Evolutionary conservation across 352 stramenopile species (phyloP), one percentile per base, ranked within the genome.

Genomic region (Hyaloperonospora arabidopsidis): DNA sequence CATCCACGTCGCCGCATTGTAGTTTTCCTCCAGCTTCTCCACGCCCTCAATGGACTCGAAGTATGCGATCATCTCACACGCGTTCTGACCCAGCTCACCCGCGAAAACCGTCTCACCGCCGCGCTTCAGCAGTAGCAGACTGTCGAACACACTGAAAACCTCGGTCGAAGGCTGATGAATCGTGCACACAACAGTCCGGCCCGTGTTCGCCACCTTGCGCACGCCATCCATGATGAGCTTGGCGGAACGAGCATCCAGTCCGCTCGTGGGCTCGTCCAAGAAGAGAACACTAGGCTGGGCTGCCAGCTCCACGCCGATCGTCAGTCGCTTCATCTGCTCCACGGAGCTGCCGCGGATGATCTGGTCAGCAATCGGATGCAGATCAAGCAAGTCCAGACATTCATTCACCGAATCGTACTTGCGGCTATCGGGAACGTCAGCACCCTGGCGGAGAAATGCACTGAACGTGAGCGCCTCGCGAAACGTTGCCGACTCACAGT

Each of bases 111-210:
- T 79, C 43, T 64, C 52, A 7, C 77, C 76, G 73, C 52, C 57
- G 32, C 57, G 59, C 25, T 66, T 66, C 12, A 66, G 36, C 19
- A 66, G 36, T 15, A 66, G n/a, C 47, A 66, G 21, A 41, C 48
- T 61, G 47, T 66, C 52, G 25, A 66, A 66, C 2, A 66, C 53
- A 28, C 46, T 75, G 41, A 96, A 96, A 1, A 96, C 79, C 45
- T 95, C 80, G 0, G 74, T 79, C 11, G 72, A 83, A 36, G 91
- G 91, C 67, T 97, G 91, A 64, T 97, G 91, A 65, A 97, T 97
- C 28, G 87, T 97, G 39, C 91, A 96, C 4, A 97, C 63, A 11
- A 97, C 67, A 1, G 79, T 92, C 14, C 75, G 64, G 0, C 84
- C 84, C 19, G 75, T 75, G 53, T 68, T 46, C 2, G 87, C 86